phyloP scores from a whole-genome alignment of 1,139 yeast species.

The Blastobotrys buckinghamii region DNA sequence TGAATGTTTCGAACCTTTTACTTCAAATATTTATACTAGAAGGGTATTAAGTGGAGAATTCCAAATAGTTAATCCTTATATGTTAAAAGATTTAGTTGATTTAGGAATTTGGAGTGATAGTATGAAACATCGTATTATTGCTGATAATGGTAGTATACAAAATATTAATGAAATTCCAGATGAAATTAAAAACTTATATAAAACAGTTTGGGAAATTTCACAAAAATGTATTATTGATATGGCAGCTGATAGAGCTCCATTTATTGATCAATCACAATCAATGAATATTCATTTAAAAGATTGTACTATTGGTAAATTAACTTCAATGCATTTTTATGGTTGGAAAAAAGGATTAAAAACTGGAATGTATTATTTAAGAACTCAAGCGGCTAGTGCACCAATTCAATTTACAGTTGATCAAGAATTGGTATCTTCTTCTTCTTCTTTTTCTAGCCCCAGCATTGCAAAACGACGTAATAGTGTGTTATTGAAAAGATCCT shows the following conservation, averaged over 20 bases:
- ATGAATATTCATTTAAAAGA: slow-evolving; percentile 67
- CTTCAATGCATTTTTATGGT: slow-evolving; percentile 85
- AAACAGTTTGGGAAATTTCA: slow-evolving; percentile 89
- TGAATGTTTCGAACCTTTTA: slow-evolving; percentile 76
- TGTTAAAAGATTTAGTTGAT: slow-evolving; percentile 62
- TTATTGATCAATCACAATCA: slow-evolving; percentile 83
- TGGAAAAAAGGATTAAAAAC: slow-evolving; percentile 89
- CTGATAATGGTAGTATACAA: slow-evolving; percentile 75
- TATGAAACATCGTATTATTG: slow-evolving; percentile 62
- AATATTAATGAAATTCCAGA: slow-evolving; percentile 59
- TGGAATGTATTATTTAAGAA: slow-evolving; percentile 85
- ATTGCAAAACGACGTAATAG: not conserved
- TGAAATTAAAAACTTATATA: slow-evolving; percentile 60
- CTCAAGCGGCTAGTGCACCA: slow-evolving; percentile 88
- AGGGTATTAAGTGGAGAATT: slow-evolving; percentile 76
- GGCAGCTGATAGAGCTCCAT: slow-evolving; percentile 89
- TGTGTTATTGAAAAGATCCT: slow-evolving; percentile 1
- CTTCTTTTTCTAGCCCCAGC: too few relatives aligned
- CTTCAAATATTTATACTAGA: slow-evolving; percentile 72
- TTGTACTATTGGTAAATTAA: slow-evolving; percentile 75
- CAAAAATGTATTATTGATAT: slow-evolving; percentile 71
- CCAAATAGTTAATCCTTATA: slow-evolving; percentile 68
- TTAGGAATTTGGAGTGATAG: slow-evolving; percentile 64
- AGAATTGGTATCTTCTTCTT: too few relatives aligned
- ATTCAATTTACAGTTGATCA: slow-evolving; percentile 73